Percentiles rank a stretch among this genome's conserved stretches.
These are phyloP conservation scores for Sicyos baderoa DNA, from an alignment of 306 rosid species.

Conservation along the genomic window DNA sequence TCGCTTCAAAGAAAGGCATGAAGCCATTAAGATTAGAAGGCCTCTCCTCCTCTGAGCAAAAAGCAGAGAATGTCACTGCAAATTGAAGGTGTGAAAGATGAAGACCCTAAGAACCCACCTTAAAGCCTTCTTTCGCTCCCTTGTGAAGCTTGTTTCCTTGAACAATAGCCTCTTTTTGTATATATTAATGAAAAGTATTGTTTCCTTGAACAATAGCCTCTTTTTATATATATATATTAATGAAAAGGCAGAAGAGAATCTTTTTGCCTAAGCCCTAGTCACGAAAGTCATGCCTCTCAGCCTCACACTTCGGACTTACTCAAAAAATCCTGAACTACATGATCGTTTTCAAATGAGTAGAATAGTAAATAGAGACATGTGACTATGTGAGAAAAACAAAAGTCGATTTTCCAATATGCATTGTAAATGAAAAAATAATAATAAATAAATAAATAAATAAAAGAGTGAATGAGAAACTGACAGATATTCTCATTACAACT, in stretches of 20 bases:
- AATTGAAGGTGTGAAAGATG: not conserved
- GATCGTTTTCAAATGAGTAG: not conserved
- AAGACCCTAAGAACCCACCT: not conserved
- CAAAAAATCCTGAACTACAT: not conserved
- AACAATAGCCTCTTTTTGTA: too few relatives aligned
- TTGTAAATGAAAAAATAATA: not conserved
- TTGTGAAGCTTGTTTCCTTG: too few relatives aligned
- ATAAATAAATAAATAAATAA: too few relatives aligned
- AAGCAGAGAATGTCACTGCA: not conserved
- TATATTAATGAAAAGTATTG: too few relatives aligned
- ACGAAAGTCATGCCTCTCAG: not conserved
- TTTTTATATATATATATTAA: too few relatives aligned
- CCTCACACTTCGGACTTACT: not conserved
- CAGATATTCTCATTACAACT: slow-evolving; percentile 17
- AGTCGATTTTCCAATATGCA: not conserved
- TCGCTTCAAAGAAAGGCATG: not conserved
- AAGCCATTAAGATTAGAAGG: not conserved
- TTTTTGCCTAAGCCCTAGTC: not conserved
- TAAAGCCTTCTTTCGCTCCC: too few relatives aligned
- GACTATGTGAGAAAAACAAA: not conserved
- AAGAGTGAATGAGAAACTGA: not conserved
- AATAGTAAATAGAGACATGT: slow-evolving; percentile 3
- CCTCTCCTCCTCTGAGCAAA: not conserved
- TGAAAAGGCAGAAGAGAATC: too few relatives aligned
- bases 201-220: too few relatives aligned